phyloP scores from a whole-genome alignment of 352 stramenopile genomes.

The Phytophthora melonis region DNA sequence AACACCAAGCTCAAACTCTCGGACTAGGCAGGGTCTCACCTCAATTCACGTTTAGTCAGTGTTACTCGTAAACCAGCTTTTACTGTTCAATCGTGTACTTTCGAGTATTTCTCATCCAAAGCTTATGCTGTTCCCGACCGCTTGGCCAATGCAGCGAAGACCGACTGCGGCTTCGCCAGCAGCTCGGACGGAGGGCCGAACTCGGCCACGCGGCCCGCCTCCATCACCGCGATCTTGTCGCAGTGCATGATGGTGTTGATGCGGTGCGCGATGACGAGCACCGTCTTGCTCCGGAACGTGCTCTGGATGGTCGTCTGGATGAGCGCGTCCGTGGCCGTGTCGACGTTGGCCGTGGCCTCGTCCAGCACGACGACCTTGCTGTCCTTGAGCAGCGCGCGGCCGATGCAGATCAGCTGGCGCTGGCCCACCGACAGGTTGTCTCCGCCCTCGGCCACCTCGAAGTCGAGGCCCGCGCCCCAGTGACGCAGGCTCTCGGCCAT shows the following conservation, averaged over 20 bases:
- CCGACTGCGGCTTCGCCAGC: slow-evolving; percentile 66
- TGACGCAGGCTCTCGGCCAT: slow-evolving; percentile 70
- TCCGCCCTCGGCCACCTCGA: slow-evolving; percentile 92
- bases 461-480: slow-evolving; percentile 76
- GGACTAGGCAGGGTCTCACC: neutral
- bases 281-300: slow-evolving; percentile 90
- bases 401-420: slow-evolving; percentile 95
- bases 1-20: neutral
- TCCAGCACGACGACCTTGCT: slow-evolving; percentile 82
- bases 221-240: slow-evolving; percentile 91
- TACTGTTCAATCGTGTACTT: too few species aligned
- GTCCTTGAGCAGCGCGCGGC: slow-evolving; percentile 87
- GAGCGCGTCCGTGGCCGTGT: slow-evolving; percentile 66
- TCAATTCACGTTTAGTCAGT: too few species aligned
- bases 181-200: slow-evolving; percentile 89
- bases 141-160: too few species aligned
- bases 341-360: slow-evolving; percentile 93
- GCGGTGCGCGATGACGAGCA: slow-evolving; percentile 85
- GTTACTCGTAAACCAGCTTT: too few species aligned
- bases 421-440: slow-evolving; percentile 95
- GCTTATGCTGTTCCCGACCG: neutral
- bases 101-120: too few species aligned
- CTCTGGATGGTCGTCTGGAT: slow-evolving; percentile 79
- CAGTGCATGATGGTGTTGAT: slow-evolving; percentile 83
- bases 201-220: slow-evolving; percentile 89